Evolutionary conservation across 306 rosid species (phyloP), one percentile per base, ranked within the genome.

Genomic region (Pachyrhizus erosus): DNA sequence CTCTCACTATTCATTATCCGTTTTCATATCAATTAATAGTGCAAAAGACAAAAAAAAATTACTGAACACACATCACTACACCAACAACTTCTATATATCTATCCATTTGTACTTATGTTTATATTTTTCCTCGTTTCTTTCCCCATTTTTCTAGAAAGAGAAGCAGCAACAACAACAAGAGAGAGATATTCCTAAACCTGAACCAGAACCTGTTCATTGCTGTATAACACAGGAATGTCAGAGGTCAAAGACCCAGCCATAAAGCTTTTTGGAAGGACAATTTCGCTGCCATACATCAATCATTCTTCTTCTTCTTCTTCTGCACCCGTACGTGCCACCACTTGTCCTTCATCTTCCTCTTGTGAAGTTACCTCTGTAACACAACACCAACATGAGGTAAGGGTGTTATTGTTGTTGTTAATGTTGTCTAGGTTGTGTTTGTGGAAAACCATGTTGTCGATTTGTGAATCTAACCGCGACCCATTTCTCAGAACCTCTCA

Each of bases 221-320:
- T n/a, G n/a, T 4, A 40, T 46, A 70, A 40, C 29, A 68, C 55
- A 21, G 80, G 51, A 93, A 95, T 95, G 98, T 82, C 89, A 52
- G 89, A 87, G 88, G 20, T 86, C 42, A 90, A 84, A 80, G 91
- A 91, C 80, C 80, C 87, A 23, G 82, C 84, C 15, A 87, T 93
- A 65, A 94, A 91, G 93, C 91, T 93, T 3, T 93, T 95, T 75
- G 98, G 98, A 12, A 86, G 87, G 86, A 95, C 94, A 69, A 91
- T 95, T 86, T 67, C 90, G 0, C 66, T 93, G 79, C 91, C 89
- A 75, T 76, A 15, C 70, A 81, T 45, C 13, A 52, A 78, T 18
- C 12, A 39, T 78, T 57, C 69, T 68, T 39, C 68, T 7, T 7
- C 42, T 37, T 37, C 42, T 37, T 31, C 67, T 24, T 58, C 83